Conservation (phyloP, 2,329 filamentous ascomycete species). For the Fusarium sp. region DNA sequence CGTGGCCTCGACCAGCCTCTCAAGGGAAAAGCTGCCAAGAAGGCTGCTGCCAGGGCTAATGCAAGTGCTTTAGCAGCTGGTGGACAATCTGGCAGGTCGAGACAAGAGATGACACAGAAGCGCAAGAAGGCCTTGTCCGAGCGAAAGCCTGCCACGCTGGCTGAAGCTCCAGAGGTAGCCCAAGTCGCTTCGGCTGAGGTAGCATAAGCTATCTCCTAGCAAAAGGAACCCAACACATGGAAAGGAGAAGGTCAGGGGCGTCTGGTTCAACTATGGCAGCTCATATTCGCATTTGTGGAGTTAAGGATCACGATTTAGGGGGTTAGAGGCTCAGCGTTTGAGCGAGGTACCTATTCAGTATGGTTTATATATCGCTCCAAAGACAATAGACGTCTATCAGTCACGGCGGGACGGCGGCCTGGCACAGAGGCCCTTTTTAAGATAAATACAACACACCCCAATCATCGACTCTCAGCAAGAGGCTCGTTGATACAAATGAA, state of each 20-base stretch:
- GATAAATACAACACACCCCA: conserved; percentile 35
- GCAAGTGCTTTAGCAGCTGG: conserved; percentile 61
- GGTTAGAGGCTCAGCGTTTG: conserved; percentile 5
- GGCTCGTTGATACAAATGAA: conserved; percentile 48
- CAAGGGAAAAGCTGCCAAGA: conserved; percentile 51
- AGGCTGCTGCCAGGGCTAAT: conserved; percentile 48
- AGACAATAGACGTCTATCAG: neutral
- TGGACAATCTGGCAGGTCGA: conserved; percentile 57
- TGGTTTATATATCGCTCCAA: conserved; percentile 7
- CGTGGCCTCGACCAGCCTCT: conserved; percentile 69
- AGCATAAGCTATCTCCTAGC: conserved; percentile 6
- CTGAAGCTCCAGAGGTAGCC: conserved; percentile 38
- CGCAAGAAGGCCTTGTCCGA: conserved; percentile 54
- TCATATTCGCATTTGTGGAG: conserved; percentile 36
- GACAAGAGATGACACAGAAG: conserved; percentile 47
- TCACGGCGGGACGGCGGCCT: conserved; percentile 5
- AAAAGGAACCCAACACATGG: neutral
- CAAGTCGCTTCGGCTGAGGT: conserved; percentile 35
- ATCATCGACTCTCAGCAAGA: conserved; percentile 21
- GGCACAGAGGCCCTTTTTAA: conserved; percentile 18
- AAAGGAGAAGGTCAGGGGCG: conserved; percentile 5
- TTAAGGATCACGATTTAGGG: conserved; percentile 23
- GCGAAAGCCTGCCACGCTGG: conserved; percentile 40
- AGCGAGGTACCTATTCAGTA: neutral
- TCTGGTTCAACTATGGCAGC: conserved; percentile 12